Percentiles rank a stretch among this genome's conserved stretches.
Evolutionary conservation across 176 grass and related monocot genomes (phyloP).

Genomic region (Raddia distichophylla): DNA sequence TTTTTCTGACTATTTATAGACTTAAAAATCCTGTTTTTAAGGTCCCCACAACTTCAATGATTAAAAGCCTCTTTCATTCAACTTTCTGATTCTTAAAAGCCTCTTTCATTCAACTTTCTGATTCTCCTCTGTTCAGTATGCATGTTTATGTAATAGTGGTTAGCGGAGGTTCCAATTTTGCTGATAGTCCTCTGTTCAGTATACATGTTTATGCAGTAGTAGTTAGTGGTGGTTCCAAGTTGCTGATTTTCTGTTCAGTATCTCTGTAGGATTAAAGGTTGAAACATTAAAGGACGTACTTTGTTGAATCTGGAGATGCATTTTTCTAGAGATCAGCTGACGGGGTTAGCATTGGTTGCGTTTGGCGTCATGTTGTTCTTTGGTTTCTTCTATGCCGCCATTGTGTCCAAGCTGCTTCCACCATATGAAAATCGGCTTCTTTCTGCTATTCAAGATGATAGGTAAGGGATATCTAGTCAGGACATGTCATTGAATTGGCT

Average conservation of each 20-base stretch:
- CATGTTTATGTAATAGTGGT: too few relatives aligned
- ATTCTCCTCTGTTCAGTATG: not conserved
- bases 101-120: not conserved
- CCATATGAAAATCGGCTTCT: conserved; percentile 47
- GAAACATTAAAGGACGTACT: not conserved
- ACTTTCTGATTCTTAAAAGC: not conserved
- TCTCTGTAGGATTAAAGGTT: not conserved
- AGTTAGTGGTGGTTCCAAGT: too few relatives aligned
- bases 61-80: not conserved
- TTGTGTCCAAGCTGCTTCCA: conserved; percentile 63
- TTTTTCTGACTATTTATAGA: not conserved
- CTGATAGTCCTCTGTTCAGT: too few relatives aligned
- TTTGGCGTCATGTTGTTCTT: conserved; percentile 43
- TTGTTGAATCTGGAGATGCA: conserved; percentile 17
- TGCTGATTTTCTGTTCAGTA: not conserved
- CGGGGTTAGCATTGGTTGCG: conserved; percentile 15
- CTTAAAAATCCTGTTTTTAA: not conserved
- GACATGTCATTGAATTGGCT: not conserved
- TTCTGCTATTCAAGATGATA: conserved; percentile 52
- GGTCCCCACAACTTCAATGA: not conserved
- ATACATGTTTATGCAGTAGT: too few relatives aligned
- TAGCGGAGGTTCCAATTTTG: too few relatives aligned
- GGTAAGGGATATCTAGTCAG: conserved; percentile 33
- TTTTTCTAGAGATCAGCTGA: conserved; percentile 19
- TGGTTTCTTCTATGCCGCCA: conserved; percentile 43